These are phyloP conservation scores for Westerdykella aurantiaca DNA, from an alignment of 2,329 filamentous ascomycete genomes.

Conservation along the genomic window DNA sequence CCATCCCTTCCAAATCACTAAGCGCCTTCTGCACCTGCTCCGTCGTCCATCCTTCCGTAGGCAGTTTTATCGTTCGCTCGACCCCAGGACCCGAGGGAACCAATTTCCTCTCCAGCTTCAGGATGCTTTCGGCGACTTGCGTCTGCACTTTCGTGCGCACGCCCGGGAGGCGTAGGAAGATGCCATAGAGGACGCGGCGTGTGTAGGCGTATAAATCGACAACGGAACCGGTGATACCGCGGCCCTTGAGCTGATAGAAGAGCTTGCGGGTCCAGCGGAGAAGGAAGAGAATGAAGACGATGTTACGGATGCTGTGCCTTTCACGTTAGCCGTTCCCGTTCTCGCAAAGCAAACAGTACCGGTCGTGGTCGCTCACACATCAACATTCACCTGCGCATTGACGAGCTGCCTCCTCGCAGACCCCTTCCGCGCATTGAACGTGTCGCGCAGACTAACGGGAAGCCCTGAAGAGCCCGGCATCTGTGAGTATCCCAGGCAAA, in stretches of 20 bases:
- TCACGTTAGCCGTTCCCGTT: neutral
- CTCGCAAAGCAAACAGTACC: neutral
- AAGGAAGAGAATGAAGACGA: slow-evolving; percentile 84
- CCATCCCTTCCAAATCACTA: slow-evolving; percentile 70
- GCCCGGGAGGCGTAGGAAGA: slow-evolving; percentile 80
- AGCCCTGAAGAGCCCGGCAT: slow-evolving; percentile 60
- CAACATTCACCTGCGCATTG: slow-evolving; percentile 56
- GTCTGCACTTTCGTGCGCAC: slow-evolving; percentile 80
- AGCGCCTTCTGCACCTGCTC: slow-evolving; percentile 78
- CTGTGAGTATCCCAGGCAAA: slow-evolving; percentile 2
- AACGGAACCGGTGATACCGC: slow-evolving; percentile 75
- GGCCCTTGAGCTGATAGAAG: slow-evolving; percentile 80
- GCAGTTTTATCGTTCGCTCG: slow-evolving; percentile 68
- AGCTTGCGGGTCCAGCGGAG: slow-evolving; percentile 74
- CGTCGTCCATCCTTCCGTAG: slow-evolving; percentile 74
- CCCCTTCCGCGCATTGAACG: slow-evolving; percentile 57
- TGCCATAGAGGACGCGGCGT: slow-evolving; percentile 70
- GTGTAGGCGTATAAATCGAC: slow-evolving; percentile 66
- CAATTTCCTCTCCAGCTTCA: slow-evolving; percentile 78
- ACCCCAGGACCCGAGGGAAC: slow-evolving; percentile 66
- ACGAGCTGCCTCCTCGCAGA: slow-evolving; percentile 50
- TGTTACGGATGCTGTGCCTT: slow-evolving; percentile 64
- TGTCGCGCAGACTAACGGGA: slow-evolving; percentile 64
- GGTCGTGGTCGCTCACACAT: slow-evolving; percentile 52
- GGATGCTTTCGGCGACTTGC: slow-evolving; percentile 72